phyloP scores from a whole-genome alignment of 2,329 filamentous ascomycete species.

The Botrytis fabae region DNA sequence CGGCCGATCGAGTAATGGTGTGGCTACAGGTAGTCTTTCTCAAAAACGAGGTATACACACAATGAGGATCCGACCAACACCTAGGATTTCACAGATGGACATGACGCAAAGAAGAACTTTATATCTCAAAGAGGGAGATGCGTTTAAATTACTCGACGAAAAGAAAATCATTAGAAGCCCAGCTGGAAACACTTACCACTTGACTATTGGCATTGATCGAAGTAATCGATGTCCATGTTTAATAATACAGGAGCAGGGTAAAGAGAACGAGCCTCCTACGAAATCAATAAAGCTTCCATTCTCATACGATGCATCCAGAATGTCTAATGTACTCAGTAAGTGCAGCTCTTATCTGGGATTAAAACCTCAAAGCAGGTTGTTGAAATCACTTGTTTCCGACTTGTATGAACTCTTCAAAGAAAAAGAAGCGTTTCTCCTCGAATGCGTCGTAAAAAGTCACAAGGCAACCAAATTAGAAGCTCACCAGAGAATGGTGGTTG shows the following conservation, averaged over 20 bases:
- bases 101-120: constrained; percentile 50
- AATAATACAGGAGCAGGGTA: constrained; percentile 52
- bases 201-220: constrained; percentile 68
- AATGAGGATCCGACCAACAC: constrained; percentile 35
- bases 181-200: constrained; percentile 46
- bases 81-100: neutral
- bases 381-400: constrained; percentile 44
- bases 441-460: constrained; percentile 49
- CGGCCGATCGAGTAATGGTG: constrained; percentile 43
- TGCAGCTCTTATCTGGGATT: constrained; percentile 50
- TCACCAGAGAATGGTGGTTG: constrained; percentile 48
- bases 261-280: constrained; percentile 43
- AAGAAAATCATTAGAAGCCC: constrained; percentile 39
- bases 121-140: constrained; percentile 55
- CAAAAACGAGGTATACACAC: constrained; percentile 57
- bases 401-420: constrained; percentile 61
- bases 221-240: constrained; percentile 62
- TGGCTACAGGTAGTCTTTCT: constrained; percentile 41
- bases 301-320: constrained; percentile 53
- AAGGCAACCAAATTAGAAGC: too few relatives aligned
- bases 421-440: constrained; percentile 65
- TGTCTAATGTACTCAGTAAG: constrained; percentile 45
- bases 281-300: constrained; percentile 60
- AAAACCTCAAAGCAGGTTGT: constrained; percentile 39
- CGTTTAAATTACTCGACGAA: constrained; percentile 54